Conservation (phyloP, 495 filamentous ascomycete species). For the Penicillium bialowiezense region DNA sequence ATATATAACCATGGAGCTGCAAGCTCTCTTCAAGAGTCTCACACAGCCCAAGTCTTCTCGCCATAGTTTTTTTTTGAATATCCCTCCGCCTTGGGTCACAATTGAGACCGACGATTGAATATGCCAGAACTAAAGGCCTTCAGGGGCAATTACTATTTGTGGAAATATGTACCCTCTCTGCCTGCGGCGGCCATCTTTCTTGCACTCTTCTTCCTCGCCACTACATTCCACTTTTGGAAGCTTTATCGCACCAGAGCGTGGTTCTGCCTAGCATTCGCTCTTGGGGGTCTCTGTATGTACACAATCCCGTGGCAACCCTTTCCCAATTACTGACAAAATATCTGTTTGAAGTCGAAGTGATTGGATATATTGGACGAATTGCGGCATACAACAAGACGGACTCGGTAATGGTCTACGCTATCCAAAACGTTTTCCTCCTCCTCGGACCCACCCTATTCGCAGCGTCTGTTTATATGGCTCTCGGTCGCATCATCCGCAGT, state of each 20-base stretch:
- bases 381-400: constrained; percentile 16
- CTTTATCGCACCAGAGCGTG: constrained; percentile 6
- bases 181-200: constrained; percentile 47
- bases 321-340: neutral
- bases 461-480: constrained; percentile 51
- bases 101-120: neutral
- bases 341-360: constrained; percentile 35
- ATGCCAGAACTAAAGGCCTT: neutral
- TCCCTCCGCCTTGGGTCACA: too few species aligned
- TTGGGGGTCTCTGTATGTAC: constrained; percentile 24
- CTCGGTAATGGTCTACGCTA: constrained; percentile 17
- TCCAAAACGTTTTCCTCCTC: constrained; percentile 29
- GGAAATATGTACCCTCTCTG: constrained; percentile 38
- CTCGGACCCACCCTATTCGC: constrained; percentile 37
- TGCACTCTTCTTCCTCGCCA: constrained; percentile 41
- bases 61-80: too few species aligned
- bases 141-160: constrained; percentile 1
- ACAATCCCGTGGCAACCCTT: too few species aligned
- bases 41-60: too few species aligned
- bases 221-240: constrained; percentile 38
- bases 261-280: constrained; percentile 13
- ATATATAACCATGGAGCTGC: too few species aligned
- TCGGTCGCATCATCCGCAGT: constrained; percentile 41
- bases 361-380: constrained; percentile 42
- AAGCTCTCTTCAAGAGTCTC: too few species aligned